Percentiles rank a stretch among this genome's conserved stretches.
These are phyloP conservation scores for Aspergillus tanneri DNA, from an alignment of 2,329 filamentous ascomycete species.

Conservation along the genomic window DNA sequence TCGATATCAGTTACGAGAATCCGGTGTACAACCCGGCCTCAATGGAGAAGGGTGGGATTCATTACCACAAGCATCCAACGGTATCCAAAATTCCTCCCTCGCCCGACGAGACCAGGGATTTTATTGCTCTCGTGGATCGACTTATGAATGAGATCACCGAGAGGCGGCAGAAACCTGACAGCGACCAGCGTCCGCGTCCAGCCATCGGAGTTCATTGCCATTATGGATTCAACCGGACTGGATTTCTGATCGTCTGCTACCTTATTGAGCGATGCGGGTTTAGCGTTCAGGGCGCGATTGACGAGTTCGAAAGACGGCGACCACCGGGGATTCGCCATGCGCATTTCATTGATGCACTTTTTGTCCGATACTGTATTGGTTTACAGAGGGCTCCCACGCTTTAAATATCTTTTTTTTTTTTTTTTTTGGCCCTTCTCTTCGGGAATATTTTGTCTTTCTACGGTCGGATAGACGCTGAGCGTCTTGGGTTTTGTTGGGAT, in stretches of 20 bases:
- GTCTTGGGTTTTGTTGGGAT: slow-evolving; percentile 8
- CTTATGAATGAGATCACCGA: slow-evolving; percentile 57
- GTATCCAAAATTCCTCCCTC: slow-evolving; percentile 86
- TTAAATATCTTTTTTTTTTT: slow-evolving; percentile 21
- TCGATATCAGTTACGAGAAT: slow-evolving; percentile 88
- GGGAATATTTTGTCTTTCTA: slow-evolving; percentile 11
- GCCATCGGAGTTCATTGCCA: slow-evolving; percentile 87
- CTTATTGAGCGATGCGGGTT: slow-evolving; percentile 78
- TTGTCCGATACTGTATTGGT: slow-evolving; percentile 68
- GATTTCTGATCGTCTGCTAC: slow-evolving; percentile 87
- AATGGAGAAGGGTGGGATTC: slow-evolving; percentile 64
- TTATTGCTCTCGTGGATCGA: slow-evolving; percentile 59
- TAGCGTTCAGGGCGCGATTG: slow-evolving; percentile 71
- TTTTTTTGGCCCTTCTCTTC: slow-evolving; percentile 19
- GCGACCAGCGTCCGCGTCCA: slow-evolving; percentile 35
- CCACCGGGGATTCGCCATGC: slow-evolving; percentile 84
- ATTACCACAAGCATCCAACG: slow-evolving; percentile 84
- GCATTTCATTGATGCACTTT: slow-evolving; percentile 82
- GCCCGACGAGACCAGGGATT: slow-evolving; percentile 58
- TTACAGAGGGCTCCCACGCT: slow-evolving; percentile 46
- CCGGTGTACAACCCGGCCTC: slow-evolving; percentile 82
- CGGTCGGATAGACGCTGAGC: slow-evolving; percentile 15
- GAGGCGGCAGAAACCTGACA: slow-evolving; percentile 46
- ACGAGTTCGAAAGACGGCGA: slow-evolving; percentile 69
- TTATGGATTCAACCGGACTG: slow-evolving; percentile 92